Evolutionary conservation across 1,284 basidiomycete genomes (phyloP), one percentile per base, ranked within the genome.

Genomic region (Cryptococcus neoformans): DNA sequence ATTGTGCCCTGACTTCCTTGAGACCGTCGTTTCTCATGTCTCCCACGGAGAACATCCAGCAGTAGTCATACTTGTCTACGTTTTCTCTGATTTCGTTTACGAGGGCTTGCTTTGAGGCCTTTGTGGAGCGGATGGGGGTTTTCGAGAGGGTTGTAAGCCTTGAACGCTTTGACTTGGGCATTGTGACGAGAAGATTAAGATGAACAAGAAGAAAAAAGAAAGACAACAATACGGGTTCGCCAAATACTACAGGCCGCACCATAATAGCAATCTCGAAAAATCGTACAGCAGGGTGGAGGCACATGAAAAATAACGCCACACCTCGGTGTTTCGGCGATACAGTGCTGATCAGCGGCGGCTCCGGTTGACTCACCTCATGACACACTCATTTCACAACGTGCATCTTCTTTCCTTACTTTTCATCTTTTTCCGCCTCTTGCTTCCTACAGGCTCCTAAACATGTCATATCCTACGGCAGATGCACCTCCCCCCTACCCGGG

Each of bases 1-100:
- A 99, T 66, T 92, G 82, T 62, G 85, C 86, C 64, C 95, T 84
- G 46, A 98, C 90, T 61, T 92, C 93, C 81, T 98, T 93, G 46
- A 99, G 81, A 78, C 93, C 89, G 42, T 91, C 82, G 80, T 95
- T 98, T 58, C 95, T 85, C 91, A 97, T 95, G 70, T 92, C 87
- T 44, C 92, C 92, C 34, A 97, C 89, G 67, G 88, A 87, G 75
- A 99, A 96, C 37, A 98, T 77, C 92, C 93, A 99, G 77, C 91
- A 88, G 77, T 95, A 96, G 64, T 87, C 85, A 85, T 89, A 96
- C 80, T 91, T 88, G 68, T 93, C 91, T 38, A 79, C 63, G 62
- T 71, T 60, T 11, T 60, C 64, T 74, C 85, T 63, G 57, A 97
- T 90, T 80, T 90, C 86, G 64, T 84, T 84, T 71, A 97, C 87